phyloP scores from a whole-genome alignment of 2,329 filamentous ascomycete species.

The Triangularia verruculosa region DNA sequence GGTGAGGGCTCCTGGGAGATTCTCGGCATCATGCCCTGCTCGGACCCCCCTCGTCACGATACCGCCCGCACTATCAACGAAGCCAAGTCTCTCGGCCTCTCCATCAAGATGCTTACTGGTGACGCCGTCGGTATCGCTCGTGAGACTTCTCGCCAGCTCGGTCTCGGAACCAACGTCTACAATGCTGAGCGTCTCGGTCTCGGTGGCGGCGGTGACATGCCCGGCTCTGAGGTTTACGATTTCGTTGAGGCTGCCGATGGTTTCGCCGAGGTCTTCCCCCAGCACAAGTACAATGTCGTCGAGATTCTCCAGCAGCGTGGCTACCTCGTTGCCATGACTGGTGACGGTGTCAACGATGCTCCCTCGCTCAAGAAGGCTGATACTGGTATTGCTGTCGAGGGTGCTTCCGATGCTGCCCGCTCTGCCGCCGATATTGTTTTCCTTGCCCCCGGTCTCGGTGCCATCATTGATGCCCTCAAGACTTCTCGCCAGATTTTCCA shows the following conservation, averaged over 20 bases:
- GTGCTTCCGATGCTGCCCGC: slow-evolving; percentile 84
- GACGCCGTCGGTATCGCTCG: slow-evolving; percentile 90
- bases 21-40: slow-evolving; percentile 92
- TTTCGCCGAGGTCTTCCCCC: slow-evolving; percentile 91
- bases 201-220: slow-evolving; percentile 86
- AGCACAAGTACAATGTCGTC: slow-evolving; percentile 94
- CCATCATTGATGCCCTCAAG: slow-evolving; percentile 90
- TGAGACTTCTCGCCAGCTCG: slow-evolving; percentile 87
- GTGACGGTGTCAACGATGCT: slow-evolving; percentile 92
- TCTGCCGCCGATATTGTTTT: slow-evolving; percentile 93
- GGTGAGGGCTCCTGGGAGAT: slow-evolving; percentile 82
- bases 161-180: slow-evolving; percentile 90
- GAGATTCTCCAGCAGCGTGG: slow-evolving; percentile 92
- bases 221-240: slow-evolving; percentile 89
- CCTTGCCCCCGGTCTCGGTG: slow-evolving; percentile 84
- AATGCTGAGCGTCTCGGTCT: slow-evolving; percentile 90
- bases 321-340: slow-evolving; percentile 93
- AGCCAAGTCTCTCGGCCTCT: slow-evolving; percentile 81
- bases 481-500: slow-evolving; percentile 94
- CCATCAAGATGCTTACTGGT: slow-evolving; percentile 95
- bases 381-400: slow-evolving; percentile 92
- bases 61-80: slow-evolving; percentile 88
- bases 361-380: slow-evolving; percentile 94
- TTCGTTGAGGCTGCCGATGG: slow-evolving; percentile 94
- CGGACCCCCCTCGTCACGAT: slow-evolving; percentile 85